Evolutionary conservation across 2,329 filamentous ascomycete species (phyloP).

Genomic region (Ustulina deusta): DNA sequence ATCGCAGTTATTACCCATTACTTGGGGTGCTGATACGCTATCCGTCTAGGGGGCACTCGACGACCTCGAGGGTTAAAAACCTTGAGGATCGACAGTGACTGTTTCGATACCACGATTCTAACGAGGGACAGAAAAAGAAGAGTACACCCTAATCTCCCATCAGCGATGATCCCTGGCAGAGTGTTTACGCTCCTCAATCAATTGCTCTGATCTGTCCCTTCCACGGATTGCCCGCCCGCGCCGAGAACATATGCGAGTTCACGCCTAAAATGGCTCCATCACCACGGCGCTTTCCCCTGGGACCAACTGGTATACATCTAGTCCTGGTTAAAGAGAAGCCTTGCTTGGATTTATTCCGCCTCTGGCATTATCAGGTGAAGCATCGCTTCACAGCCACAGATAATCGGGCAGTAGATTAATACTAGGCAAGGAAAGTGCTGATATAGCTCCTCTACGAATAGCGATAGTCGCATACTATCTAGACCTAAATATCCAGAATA

Average conservation of each 20-base stretch:
- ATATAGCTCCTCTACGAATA: neutral
- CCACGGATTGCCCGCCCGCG: neutral
- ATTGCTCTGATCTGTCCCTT: neutral
- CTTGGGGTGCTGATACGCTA: no score
- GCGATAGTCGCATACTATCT: neutral
- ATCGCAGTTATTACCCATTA: no score
- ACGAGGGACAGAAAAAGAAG: no score
- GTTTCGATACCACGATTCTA: no score
- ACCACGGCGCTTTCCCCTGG: neutral
- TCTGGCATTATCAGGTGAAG: neutral
- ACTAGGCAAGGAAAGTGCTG: neutral
- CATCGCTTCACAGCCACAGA: neutral
- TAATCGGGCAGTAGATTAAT: neutral
- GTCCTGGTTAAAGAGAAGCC: neutral
- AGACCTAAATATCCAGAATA: neutral
- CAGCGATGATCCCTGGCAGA: neutral
- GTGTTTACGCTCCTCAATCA: neutral
- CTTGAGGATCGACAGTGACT: no score
- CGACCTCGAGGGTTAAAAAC: no score
- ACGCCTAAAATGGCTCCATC: conserved; percentile 5
- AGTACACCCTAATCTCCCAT: no score
- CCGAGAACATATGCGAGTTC: neutral
- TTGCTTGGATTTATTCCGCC: neutral
- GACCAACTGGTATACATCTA: neutral
- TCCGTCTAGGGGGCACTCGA: no score